These are phyloP conservation scores for Penicillium palitans DNA, from an alignment of 2,329 filamentous ascomycete species.

Conservation along the genomic window DNA sequence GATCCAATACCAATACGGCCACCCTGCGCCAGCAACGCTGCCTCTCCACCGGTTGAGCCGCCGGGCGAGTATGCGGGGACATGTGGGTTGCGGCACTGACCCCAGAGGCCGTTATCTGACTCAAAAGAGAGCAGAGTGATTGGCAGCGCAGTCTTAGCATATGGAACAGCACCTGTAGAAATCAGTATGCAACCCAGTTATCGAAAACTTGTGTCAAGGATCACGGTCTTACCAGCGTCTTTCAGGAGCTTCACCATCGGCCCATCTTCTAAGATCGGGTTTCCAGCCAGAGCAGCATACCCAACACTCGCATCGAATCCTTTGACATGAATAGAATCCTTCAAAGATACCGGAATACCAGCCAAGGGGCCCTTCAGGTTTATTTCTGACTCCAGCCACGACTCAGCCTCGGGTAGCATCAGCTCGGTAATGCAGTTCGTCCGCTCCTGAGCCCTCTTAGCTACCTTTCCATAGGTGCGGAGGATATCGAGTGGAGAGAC, in stretches of 20 bases:
- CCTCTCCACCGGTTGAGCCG: slow-evolving; percentile 83
- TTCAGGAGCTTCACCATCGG: slow-evolving; percentile 74
- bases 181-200: slow-evolving; percentile 5
- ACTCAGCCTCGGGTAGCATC: slow-evolving; percentile 74
- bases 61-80: slow-evolving; percentile 82
- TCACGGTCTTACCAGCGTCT: slow-evolving; percentile 60
- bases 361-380: slow-evolving; percentile 81
- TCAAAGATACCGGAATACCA: slow-evolving; percentile 82
- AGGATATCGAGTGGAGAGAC: slow-evolving; percentile 71
- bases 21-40: slow-evolving; percentile 74
- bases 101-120: slow-evolving; percentile 78
- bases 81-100: slow-evolving; percentile 77
- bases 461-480: slow-evolving; percentile 82
- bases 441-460: slow-evolving; percentile 76
- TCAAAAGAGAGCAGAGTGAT: slow-evolving; percentile 86
- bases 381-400: slow-evolving; percentile 63
- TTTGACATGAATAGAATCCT: slow-evolving; percentile 73
- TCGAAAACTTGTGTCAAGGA: neutral
- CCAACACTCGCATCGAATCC: slow-evolving; percentile 83
- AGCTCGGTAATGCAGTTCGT: slow-evolving; percentile 91
- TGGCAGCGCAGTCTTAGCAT: slow-evolving; percentile 89
- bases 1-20: slow-evolving; percentile 87
- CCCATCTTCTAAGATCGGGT: slow-evolving; percentile 68
- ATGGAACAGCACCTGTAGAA: slow-evolving; percentile 71
- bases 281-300: slow-evolving; percentile 70